Percentiles rank a stretch among this genome's conserved stretches.
Evolutionary conservation across 257 asterid genomes (phyloP).

Genomic region (Buddleja alternifolia): DNA sequence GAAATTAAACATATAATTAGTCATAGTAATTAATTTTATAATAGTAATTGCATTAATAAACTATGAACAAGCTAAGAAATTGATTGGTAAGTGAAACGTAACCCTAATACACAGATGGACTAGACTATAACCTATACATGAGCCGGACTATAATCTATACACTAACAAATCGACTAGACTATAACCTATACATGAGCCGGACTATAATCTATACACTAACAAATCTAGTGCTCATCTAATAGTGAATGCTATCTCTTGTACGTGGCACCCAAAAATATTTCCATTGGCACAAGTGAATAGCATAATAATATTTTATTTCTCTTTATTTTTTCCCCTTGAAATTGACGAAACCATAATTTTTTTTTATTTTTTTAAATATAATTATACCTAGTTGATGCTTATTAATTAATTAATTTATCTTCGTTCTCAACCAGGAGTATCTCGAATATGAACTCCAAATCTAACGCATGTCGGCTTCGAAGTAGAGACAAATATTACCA

Average conservation of each 20-base stretch:
- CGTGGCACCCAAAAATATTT: slow-evolving; percentile 3
- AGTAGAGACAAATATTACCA: no score
- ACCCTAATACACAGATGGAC: no score
- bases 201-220: no score
- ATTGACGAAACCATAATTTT: slow-evolving; percentile 8
- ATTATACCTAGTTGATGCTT: slow-evolving; percentile 9
- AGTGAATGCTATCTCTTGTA: slow-evolving; percentile 14
- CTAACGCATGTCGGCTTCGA: no score
- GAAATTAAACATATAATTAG: slow-evolving; percentile 17
- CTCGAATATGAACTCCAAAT: no score
- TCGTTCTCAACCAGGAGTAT: no score
- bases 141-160: no score
- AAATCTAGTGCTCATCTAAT: slow-evolving; percentile 26
- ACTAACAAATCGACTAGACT: no score
- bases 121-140: no score
- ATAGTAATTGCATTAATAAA: slow-evolving; percentile 13
- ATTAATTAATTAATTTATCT: no score
- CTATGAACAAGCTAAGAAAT: slow-evolving; percentile 18
- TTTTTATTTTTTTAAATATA: neutral
- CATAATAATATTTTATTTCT: neutral
- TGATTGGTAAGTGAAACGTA: no score
- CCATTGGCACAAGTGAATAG: slow-evolving; percentile 24
- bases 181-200: no score
- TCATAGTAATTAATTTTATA: neutral
- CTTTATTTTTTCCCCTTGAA: neutral